These are phyloP conservation scores for Cucurbita ficifolia DNA, from an alignment of 306 rosid genomes.

Conservation along the genomic window DNA sequence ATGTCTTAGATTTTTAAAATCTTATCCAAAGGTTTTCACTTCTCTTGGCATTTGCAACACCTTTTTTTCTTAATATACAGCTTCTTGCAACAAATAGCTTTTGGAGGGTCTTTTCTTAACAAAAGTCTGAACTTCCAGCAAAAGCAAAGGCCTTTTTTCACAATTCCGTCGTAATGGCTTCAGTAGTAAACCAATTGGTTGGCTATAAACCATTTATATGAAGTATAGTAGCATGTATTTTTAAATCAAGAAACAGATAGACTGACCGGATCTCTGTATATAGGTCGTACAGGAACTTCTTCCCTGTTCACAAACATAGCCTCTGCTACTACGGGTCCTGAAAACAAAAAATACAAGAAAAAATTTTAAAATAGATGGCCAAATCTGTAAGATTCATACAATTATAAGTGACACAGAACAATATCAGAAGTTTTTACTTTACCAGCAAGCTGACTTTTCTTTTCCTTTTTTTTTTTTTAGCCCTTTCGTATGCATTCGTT, in stretches of 20 bases:
- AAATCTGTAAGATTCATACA: not conserved
- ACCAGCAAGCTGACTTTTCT: no score
- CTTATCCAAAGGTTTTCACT: not conserved
- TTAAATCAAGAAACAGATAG: not conserved
- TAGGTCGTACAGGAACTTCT: slow-evolving; percentile 84
- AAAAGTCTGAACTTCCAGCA: not conserved
- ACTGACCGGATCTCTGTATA: slow-evolving; percentile 92
- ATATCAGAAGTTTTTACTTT: no score
- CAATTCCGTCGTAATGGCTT: not conserved
- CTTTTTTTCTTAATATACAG: not conserved
- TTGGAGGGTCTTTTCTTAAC: not conserved
- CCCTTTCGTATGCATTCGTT: no score
- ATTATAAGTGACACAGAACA: not conserved
- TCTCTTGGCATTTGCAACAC: not conserved
- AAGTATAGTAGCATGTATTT: not conserved
- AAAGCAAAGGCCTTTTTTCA: not conserved
- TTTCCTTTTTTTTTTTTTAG: no score
- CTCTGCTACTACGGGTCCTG: slow-evolving; percentile 93
- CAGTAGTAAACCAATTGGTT: not conserved
- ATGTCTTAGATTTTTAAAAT: not conserved
- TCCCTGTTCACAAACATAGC: slow-evolving; percentile 91
- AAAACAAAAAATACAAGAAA: slow-evolving; percentile 13
- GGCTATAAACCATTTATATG: not conserved
- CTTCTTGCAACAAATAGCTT: not conserved
- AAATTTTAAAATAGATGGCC: not conserved